Conservation (phyloP, 352 stramenopile genomes). For the Phytophthora fragariae region DNA sequence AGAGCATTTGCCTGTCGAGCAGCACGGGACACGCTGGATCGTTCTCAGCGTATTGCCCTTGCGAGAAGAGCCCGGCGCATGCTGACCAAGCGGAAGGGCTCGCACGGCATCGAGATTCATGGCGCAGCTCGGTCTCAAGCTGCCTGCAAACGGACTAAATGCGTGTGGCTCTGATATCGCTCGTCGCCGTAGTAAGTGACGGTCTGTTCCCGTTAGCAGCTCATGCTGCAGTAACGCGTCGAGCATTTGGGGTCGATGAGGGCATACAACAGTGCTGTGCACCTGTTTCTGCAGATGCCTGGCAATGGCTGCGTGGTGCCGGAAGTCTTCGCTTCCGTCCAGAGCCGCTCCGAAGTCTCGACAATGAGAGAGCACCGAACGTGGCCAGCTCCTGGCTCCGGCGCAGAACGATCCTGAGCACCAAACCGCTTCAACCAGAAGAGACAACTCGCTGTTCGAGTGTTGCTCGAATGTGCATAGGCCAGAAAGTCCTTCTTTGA, state of each 20-base stretch:
- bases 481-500: neutral
- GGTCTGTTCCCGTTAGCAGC: neutral
- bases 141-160: neutral
- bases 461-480: neutral
- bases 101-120: neutral
- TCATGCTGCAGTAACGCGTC: neutral
- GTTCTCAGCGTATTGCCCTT: slow-evolving; percentile 12
- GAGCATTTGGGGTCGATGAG: neutral
- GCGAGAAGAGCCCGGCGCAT: slow-evolving; percentile 13
- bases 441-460: neutral
- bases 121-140: neutral
- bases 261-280: too few relatives aligned
- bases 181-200: neutral
- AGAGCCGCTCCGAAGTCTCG: slow-evolving; percentile 9
- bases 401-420: neutral
- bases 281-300: too few relatives aligned
- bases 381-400: neutral
- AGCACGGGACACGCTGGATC: slow-evolving; percentile 13
- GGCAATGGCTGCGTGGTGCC: neutral
- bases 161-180: neutral
- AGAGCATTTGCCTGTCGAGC: slow-evolving; percentile 33
- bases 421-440: neutral
- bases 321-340: slow-evolving; percentile 3
- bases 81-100: slow-evolving; percentile 3
- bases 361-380: slow-evolving; percentile 5